Evolutionary conservation across 208 protist species (phyloP).

Genomic region (Wallacemonas collosoma): DNA sequence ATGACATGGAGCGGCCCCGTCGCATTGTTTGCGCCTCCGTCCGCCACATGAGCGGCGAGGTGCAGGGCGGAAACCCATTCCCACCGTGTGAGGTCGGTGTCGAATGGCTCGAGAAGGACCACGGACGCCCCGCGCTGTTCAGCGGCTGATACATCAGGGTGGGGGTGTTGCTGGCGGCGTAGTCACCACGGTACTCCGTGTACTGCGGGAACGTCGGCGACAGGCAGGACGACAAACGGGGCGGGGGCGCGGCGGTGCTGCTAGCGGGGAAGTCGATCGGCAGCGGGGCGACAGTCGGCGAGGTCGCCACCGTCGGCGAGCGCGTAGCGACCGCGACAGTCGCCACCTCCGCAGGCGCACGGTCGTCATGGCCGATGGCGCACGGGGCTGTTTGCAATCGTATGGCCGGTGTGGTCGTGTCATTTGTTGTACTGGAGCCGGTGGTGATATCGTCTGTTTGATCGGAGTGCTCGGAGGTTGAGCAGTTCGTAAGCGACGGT

Average conservation of each 20-base stretch:
- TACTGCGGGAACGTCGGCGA: neutral
- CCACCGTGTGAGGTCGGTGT: conserved; percentile 2
- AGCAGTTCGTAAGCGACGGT: neutral
- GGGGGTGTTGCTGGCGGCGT: neutral
- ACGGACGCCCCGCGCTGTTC: neutral
- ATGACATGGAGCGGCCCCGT: neutral
- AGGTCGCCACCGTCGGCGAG: neutral
- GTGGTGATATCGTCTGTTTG: conserved; percentile 8
- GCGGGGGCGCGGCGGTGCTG: too few relatives aligned
- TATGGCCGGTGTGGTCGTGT: neutral
- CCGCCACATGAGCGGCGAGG: neutral
- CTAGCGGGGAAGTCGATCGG: conserved; percentile 1
- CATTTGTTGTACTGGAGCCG: neutral
- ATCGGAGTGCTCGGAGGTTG: neutral
- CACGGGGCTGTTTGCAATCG: neutral
- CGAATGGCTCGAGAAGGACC: conserved; percentile 3
- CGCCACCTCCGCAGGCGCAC: neutral
- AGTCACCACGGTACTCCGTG: neutral
- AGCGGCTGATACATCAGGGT: neutral
- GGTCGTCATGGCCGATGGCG: neutral
- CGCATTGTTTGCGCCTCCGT: neutral
- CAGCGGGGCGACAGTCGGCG: neutral
- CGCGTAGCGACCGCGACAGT: neutral
- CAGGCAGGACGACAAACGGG: too few relatives aligned
- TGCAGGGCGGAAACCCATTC: neutral